Conservation (phyloP, 768 basidiomycete genomes). For the Phlebiopsis gigantea region DNA sequence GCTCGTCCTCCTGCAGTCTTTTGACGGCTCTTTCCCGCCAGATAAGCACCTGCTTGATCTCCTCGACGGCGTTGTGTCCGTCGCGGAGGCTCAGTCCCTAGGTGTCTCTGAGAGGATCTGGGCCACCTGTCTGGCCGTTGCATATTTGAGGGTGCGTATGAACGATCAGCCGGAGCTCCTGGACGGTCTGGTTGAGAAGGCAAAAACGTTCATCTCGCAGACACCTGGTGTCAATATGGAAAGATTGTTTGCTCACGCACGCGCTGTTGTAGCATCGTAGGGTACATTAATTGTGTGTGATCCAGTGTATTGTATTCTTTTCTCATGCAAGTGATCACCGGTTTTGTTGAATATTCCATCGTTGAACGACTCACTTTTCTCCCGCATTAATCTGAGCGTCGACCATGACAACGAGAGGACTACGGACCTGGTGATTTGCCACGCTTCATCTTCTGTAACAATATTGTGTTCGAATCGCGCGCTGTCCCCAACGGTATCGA, state of each 20-base stretch:
- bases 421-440: too few species aligned
- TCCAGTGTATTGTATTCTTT: too few species aligned
- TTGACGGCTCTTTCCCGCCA: conserved; percentile 43
- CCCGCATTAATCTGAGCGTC: too few species aligned
- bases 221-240: background rate
- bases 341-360: too few species aligned
- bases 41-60: conserved; percentile 27
- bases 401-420: too few species aligned
- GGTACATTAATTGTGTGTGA: too few species aligned
- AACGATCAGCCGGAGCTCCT: conserved; percentile 33
- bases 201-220: conserved; percentile 32
- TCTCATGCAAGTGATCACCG: too few species aligned
- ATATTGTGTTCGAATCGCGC: too few species aligned
- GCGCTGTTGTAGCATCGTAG: background rate
- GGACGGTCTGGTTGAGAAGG: conserved; percentile 38
- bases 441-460: too few species aligned
- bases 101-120: conserved; percentile 27
- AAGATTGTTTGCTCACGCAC: background rate
- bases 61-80: conserved; percentile 27
- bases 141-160: conserved; percentile 38
- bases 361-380: too few species aligned
- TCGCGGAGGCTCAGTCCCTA: conserved; percentile 18
- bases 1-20: conserved; percentile 35
- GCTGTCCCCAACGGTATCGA: too few species aligned
- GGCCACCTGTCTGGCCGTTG: conserved; percentile 44